A percentile compares a stretch with the other conserved stretches of the same genome.
Evolutionary conservation across 192 early-diverging fungal genomes (phyloP).

Genomic region (Dissophora ornata): DNA sequence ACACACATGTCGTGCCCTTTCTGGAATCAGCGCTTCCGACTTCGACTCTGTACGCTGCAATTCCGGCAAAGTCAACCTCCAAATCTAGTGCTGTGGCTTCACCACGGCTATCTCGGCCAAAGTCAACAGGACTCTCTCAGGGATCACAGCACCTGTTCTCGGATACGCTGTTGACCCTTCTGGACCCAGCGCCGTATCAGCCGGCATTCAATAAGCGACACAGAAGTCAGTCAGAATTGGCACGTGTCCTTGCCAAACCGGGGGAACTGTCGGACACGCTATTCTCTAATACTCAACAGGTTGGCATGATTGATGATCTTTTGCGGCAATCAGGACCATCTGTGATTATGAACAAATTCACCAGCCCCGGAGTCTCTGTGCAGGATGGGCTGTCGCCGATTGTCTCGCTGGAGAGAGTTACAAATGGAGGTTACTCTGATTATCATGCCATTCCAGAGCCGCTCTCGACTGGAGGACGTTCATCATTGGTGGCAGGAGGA

Average conservation of each 20-base stretch:
- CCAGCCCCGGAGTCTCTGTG: constrained; percentile 39
- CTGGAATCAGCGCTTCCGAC: constrained; percentile 20
- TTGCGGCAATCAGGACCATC: constrained; percentile 30
- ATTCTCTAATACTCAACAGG: constrained; percentile 27
- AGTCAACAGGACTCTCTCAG: constrained; percentile 23
- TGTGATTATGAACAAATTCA: constrained; percentile 39
- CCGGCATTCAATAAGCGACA: constrained; percentile 5
- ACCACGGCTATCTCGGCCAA: not conserved
- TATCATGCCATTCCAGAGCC: constrained; percentile 1
- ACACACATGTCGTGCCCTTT: constrained; percentile 26
- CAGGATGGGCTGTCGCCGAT: constrained; percentile 22
- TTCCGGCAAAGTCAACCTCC: constrained; percentile 7
- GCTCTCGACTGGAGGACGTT: not conserved
- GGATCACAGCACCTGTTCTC: constrained; percentile 38
- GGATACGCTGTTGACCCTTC: constrained; percentile 26
- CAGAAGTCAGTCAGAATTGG: constrained; percentile 19
- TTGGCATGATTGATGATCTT: constrained; percentile 32
- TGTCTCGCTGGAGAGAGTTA: constrained; percentile 2
- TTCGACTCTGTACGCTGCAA: constrained; percentile 25
- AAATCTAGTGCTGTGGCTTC: not conserved
- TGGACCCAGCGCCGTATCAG: constrained; percentile 22
- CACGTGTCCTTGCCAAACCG: constrained; percentile 22
- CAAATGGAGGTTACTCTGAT: constrained; percentile 15
- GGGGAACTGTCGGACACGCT: constrained; percentile 32
- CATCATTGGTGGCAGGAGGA: not conserved